Percentiles rank a stretch among this genome's conserved stretches.
These are phyloP conservation scores for Populus tomentosa DNA, from an alignment of 441 rosid species.

Conservation along the genomic window DNA sequence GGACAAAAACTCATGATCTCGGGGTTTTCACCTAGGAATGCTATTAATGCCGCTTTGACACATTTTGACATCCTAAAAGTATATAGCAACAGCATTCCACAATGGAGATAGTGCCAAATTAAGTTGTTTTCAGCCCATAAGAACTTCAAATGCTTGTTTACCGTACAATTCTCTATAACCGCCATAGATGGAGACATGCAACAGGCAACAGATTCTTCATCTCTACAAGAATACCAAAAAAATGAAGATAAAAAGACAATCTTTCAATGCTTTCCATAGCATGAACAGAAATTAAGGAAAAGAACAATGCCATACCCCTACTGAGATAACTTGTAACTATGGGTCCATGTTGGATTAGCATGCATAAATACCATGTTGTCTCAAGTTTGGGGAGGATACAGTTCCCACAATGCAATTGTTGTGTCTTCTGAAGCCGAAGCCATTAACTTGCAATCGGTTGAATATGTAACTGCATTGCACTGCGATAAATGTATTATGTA, in stretches of 20 bases:
- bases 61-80: too few species aligned
- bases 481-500: constrained; percentile 22
- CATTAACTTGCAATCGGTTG: constrained; percentile 60
- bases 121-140: too few species aligned
- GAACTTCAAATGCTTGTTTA: too few species aligned
- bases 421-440: constrained; percentile 87
- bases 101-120: too few species aligned
- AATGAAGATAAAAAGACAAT: not conserved
- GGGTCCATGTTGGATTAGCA: not conserved
- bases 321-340: not conserved
- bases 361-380: not conserved
- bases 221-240: not conserved
- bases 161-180: too few species aligned
- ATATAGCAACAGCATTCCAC: too few species aligned
- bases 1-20: too few species aligned
- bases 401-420: constrained; percentile 82
- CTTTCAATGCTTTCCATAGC: not conserved
- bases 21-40: too few species aligned
- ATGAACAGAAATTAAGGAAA: not conserved
- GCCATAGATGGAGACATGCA: not conserved
- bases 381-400: constrained; percentile 61
- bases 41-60: too few species aligned
- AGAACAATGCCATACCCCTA: not conserved
- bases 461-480: constrained; percentile 76
- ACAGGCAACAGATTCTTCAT: not conserved